A percentile compares a stretch with the other conserved stretches of the same genome.
Evolutionary conservation across 2,329 filamentous ascomycete genomes (phyloP).

Genomic region (Trichoderma guizhouense): DNA sequence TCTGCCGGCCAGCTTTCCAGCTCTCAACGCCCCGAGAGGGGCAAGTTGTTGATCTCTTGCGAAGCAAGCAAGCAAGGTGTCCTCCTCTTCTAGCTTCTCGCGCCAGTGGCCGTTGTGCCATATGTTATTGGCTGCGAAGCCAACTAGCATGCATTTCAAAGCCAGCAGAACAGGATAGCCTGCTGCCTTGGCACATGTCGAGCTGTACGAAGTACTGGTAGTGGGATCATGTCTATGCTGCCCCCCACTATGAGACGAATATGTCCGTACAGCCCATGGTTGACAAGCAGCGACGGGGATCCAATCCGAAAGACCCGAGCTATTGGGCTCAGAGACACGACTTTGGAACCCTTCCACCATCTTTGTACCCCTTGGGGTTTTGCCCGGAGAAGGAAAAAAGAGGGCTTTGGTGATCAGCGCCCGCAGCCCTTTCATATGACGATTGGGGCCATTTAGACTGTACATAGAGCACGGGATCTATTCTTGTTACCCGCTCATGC

Average conservation of each 20-base stretch:
- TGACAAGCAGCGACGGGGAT: neutral
- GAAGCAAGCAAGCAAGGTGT: neutral
- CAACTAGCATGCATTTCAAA: slow-evolving; percentile 12
- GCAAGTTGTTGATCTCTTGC: neutral
- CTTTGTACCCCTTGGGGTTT: neutral
- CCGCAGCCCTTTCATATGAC: neutral
- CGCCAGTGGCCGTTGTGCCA: neutral
- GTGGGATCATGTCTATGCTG: neutral
- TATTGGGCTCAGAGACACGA: neutral
- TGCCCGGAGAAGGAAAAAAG: neutral
- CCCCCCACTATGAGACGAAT: slow-evolving; percentile 10
- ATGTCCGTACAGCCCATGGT: neutral
- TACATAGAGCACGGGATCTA: slow-evolving; percentile 23
- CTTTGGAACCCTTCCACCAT: neutral
- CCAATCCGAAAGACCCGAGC: slow-evolving; percentile 1
- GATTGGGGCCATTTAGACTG: slow-evolving; percentile 12
- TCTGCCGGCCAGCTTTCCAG: neutral
- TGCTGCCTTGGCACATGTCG: slow-evolving; percentile 10
- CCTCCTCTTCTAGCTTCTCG: neutral
- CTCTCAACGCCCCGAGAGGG: slow-evolving; percentile 1
- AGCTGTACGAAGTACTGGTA: neutral
- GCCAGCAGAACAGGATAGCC: neutral
- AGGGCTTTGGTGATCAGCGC: neutral
- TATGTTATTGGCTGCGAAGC: slow-evolving; percentile 3
- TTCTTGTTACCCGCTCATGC: slow-evolving; percentile 43